Percentiles rank a stretch among this genome's conserved stretches.
Evolutionary conservation across 2,329 filamentous ascomycete genomes (phyloP).

Genomic region (Neonectria ditissima): DNA sequence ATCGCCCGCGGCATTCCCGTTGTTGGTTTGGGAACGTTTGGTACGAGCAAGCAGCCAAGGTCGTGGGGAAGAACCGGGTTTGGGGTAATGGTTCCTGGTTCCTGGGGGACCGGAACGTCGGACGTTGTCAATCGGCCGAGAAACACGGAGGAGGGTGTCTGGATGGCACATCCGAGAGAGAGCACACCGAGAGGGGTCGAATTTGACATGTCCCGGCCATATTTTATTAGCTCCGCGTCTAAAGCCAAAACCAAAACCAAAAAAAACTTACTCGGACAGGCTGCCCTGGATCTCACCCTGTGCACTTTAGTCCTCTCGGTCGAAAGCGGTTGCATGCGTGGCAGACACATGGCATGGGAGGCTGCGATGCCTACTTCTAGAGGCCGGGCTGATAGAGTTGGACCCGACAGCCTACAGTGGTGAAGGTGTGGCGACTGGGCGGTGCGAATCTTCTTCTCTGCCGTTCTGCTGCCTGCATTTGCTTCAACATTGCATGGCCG

Average conservation of each 20-base stretch:
- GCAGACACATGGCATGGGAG: neutral
- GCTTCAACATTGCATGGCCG: neutral
- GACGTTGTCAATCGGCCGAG: constrained; percentile 17
- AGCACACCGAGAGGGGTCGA: neutral
- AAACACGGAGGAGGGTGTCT: constrained; percentile 11
- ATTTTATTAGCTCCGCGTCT: neutral
- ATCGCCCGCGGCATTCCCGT: constrained; percentile 9
- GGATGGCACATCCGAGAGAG: neutral
- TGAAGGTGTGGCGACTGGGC: neutral
- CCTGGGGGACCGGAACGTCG: neutral
- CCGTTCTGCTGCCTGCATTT: neutral
- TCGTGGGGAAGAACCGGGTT: neutral
- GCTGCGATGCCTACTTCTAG: neutral
- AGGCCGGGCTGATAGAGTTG: constrained; percentile 9
- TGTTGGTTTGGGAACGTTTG: neutral
- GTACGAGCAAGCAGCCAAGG: neutral
- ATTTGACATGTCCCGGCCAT: neutral
- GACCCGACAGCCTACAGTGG: neutral
- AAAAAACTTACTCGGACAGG: neutral
- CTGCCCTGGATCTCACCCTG: neutral
- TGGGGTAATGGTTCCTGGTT: too few species aligned
- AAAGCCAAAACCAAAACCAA: too few species aligned
- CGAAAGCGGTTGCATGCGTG: neutral
- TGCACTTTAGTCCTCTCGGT: neutral
- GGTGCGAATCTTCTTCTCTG: constrained; percentile 3